Evolutionary conservation across 306 rosid species (phyloP), one percentile per base, ranked within the genome.

Genomic region (Medicago lupulina): DNA sequence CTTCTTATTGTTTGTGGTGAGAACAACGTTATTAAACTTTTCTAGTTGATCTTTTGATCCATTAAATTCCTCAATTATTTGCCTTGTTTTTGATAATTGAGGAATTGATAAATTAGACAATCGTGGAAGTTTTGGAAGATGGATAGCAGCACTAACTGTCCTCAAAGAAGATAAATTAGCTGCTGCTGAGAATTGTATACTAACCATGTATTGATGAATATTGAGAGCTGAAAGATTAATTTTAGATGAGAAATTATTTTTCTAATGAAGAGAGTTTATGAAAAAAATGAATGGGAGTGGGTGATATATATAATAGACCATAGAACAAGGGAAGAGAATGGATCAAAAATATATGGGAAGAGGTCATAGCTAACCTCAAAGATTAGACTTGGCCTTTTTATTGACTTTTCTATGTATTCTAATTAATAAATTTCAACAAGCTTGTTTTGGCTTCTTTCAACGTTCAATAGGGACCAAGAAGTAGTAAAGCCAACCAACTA

Each of bases 361-460:
- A 67, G 8, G 73, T 67, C 57, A 46, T 25, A 50, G 13, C 7
- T 67, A 67, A 67, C 61, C 67, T 5, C 55, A n/a, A 53, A 46
- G 38, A 2, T n/a, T 68, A 53, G 81, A 77, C 70, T 68, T 43
- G 40, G 80, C 16, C 46, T 34, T 14, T 39, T 31, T 43, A 28
- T 40, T 77, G 81, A 77, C 69, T 28, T 11, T 40, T 17, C 57
- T 41, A 8, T 49, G 7, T 11, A 31, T 58, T 53, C 13, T 49
- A 17, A 25, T 14, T 39, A 71, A 58, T 28, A 50, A 19, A 63
- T 74, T 47, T 74, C 19, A 44, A 60, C 31, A 50, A 0, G 67
- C 50, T 13, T 38, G 51, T 13, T 17, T 71, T 51, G 50, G 36
- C 38, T 19, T 17, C 9, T 58, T 57, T 57, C 47, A 44, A 60